These are phyloP conservation scores for Cyberlindnera veronae DNA, from an alignment of 805 yeast species.

Conservation along the genomic window DNA sequence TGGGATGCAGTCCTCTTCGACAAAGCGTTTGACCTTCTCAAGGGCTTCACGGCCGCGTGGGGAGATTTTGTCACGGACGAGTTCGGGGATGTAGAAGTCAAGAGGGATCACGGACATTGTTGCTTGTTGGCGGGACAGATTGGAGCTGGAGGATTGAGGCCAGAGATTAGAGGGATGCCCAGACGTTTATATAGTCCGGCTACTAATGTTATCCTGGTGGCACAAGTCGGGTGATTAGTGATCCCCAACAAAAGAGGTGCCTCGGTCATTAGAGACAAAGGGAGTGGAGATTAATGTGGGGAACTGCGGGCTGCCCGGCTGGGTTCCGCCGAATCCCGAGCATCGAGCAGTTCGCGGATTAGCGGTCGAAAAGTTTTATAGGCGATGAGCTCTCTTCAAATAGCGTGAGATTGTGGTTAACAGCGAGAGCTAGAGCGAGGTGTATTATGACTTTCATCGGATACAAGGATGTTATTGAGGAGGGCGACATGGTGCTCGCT, in stretches of 20 bases:
- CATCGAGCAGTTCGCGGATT: neutral
- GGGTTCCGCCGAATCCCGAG: too few species aligned
- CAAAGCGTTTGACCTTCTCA: slow-evolving; percentile 42
- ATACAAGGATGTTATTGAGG: slow-evolving; percentile 67
- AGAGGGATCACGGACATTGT: slow-evolving; percentile 13
- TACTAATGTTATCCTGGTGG: too few species aligned
- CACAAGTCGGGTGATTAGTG: too few species aligned
- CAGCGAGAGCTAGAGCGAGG: too few species aligned
- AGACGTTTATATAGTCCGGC: too few species aligned
- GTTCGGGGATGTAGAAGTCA: slow-evolving; percentile 32
- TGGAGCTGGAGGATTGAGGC: too few species aligned
- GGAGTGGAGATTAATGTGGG: too few species aligned
- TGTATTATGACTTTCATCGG: slow-evolving; percentile 39
- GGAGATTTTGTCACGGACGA: slow-evolving; percentile 33
- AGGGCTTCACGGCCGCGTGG: slow-evolving; percentile 34
- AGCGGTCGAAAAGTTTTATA: neutral
- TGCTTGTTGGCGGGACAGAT: neutral
- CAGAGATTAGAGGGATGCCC: slow-evolving; percentile 5
- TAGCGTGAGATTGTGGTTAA: too few species aligned
- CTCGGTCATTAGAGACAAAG: too few species aligned
- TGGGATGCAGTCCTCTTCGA: slow-evolving; percentile 54
- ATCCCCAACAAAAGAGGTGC: too few species aligned
- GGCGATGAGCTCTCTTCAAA: neutral
- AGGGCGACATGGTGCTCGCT: slow-evolving; percentile 82
- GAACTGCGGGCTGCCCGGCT: too few species aligned